Evolutionary conservation across 768 basidiomycete genomes (phyloP).

Genomic region (Wakefieldia striispora): DNA sequence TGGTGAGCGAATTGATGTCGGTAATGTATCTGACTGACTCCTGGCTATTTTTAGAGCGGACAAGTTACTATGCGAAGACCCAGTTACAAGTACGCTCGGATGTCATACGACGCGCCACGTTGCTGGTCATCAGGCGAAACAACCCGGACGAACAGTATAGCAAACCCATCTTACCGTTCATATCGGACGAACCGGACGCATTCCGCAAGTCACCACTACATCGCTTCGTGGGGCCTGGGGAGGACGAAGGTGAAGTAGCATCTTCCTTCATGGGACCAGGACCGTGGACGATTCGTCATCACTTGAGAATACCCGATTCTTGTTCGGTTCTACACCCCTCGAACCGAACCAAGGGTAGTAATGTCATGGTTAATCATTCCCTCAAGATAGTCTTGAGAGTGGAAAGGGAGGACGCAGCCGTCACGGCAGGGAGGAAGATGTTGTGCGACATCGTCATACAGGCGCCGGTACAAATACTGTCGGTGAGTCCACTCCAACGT

Average conservation of each 20-base stretch:
- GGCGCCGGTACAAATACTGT: slow-evolving; percentile 82
- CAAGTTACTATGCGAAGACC: slow-evolving; percentile 75
- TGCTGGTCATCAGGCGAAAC: slow-evolving; percentile 57
- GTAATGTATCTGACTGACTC: not conserved
- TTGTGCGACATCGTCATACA: slow-evolving; percentile 86
- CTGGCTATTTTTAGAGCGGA: slow-evolving; percentile 53
- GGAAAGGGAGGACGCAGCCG: slow-evolving; percentile 68
- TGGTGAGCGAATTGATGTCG: slow-evolving; percentile 50
- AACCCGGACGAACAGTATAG: slow-evolving; percentile 43
- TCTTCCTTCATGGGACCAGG: slow-evolving; percentile 73
- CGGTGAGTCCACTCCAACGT: slow-evolving; percentile 48
- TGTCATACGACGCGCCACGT: slow-evolving; percentile 52
- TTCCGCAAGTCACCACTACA: slow-evolving; percentile 66
- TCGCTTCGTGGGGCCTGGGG: slow-evolving; percentile 44
- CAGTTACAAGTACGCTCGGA: slow-evolving; percentile 70
- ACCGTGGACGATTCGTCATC: slow-evolving; percentile 80
- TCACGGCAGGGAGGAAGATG: slow-evolving; percentile 75
- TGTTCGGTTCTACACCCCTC: slow-evolving; percentile 69
- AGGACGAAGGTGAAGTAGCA: slow-evolving; percentile 54
- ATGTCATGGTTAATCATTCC: slow-evolving; percentile 70
- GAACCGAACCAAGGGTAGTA: slow-evolving; percentile 56
- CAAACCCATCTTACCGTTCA: slow-evolving; percentile 73
- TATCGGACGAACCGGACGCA: slow-evolving; percentile 63
- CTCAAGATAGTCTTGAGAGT: slow-evolving; percentile 84
- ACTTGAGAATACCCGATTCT: slow-evolving; percentile 65